Evolutionary conservation across 306 rosid genomes (phyloP).

Genomic region (Castanospermum australe): DNA sequence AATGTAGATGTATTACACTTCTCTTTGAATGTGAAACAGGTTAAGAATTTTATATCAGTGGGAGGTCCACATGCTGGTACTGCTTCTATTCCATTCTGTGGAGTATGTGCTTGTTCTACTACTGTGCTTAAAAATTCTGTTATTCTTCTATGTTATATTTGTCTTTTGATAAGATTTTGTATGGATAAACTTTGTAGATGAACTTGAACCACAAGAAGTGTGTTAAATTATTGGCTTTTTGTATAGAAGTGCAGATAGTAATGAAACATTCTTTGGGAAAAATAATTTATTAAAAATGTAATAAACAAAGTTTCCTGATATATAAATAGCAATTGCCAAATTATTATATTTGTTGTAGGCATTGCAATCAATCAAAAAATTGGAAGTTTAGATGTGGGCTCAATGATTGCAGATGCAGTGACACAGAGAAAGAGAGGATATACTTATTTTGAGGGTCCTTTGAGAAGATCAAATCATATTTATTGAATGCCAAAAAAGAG

Average conservation of each 20-base stretch:
- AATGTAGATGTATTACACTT: neutral
- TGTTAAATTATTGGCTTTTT: neutral
- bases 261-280: neutral
- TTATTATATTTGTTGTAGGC: neutral
- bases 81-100: constrained; percentile 68
- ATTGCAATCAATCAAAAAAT: neutral
- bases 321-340: neutral
- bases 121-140: constrained; percentile 5
- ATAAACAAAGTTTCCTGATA: neutral
- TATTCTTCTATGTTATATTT: neutral
- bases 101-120: constrained; percentile 50
- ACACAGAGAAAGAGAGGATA: neutral
- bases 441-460: neutral
- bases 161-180: neutral
- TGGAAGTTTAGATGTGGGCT: neutral
- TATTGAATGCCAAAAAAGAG: neutral
- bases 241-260: neutral
- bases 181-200: neutral
- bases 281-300: neutral
- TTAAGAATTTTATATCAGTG: constrained; percentile 65
- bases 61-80: constrained; percentile 86
- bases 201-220: neutral
- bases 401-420: neutral
- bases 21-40: constrained; percentile 46
- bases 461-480: neutral